These are phyloP conservation scores for Jamesozyma spencerorum DNA, from an alignment of 805 yeast genomes.

Conservation along the genomic window DNA sequence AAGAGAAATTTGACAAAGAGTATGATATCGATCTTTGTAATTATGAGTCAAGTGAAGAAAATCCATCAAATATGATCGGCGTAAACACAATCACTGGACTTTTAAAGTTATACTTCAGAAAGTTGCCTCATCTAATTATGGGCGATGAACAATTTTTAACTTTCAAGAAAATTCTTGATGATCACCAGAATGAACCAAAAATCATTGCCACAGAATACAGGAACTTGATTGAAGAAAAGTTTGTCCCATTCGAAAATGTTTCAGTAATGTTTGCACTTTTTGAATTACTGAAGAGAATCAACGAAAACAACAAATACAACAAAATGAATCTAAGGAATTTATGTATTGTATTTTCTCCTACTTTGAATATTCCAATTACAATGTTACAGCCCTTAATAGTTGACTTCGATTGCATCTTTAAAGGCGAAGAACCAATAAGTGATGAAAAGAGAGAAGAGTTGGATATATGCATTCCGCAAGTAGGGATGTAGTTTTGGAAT, in stretches of 20 bases:
- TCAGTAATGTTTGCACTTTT: conserved; percentile 59
- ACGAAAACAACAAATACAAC: conserved; percentile 51
- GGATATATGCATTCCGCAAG: conserved; percentile 45
- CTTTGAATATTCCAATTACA: conserved; percentile 57
- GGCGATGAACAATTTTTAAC: conserved; percentile 41
- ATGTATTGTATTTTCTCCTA: conserved; percentile 76
- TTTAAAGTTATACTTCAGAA: conserved; percentile 72
- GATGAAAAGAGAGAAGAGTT: conserved; percentile 38
- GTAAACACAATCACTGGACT: conserved; percentile 83
- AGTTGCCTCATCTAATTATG: conserved; percentile 60
- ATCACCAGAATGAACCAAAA: conserved; percentile 25
- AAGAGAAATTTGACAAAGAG: conserved; percentile 55
- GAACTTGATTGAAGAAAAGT: conserved; percentile 24
- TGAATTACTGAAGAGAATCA: conserved; percentile 55
- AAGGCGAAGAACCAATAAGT: conserved; percentile 36
- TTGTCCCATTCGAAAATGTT: conserved; percentile 45
- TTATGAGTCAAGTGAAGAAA: conserved; percentile 20
- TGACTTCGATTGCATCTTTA: conserved; percentile 56
- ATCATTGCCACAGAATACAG: conserved; percentile 26
- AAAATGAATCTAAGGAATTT: conserved; percentile 78
- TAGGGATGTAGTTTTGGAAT: too few relatives aligned
- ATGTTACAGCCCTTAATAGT: conserved; percentile 50
- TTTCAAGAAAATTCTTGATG: conserved; percentile 32
- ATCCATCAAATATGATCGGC: conserved; percentile 37
- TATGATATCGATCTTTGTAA: conserved; percentile 60